phyloP scores from a whole-genome alignment of 2,329 filamentous ascomycete genomes.

The Phialophora chinensis region DNA sequence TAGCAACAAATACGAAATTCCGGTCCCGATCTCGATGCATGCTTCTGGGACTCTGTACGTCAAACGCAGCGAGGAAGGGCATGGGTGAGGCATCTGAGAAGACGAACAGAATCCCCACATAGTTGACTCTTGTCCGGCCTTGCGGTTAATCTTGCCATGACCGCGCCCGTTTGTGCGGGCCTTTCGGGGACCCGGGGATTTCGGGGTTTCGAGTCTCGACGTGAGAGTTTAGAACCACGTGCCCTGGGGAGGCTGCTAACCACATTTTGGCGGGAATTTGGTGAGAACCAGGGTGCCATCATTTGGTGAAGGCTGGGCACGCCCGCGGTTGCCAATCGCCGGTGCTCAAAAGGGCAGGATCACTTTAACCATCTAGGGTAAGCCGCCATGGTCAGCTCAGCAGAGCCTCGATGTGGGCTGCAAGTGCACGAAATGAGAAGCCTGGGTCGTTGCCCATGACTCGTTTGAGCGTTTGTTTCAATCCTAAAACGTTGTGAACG shows the following conservation, averaged over 20 bases:
- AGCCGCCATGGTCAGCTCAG: constrained; percentile 5
- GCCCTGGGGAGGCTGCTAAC: constrained; percentile 4
- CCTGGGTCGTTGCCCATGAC: neutral
- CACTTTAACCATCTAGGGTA: constrained; percentile 12
- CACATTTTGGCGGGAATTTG: constrained; percentile 3
- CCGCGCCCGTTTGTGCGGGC: neutral
- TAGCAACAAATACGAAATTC: constrained; percentile 15
- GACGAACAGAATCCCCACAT: constrained; percentile 3
- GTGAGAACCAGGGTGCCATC: constrained; percentile 19
- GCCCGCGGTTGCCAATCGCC: constrained; percentile 5
- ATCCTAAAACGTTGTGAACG: neutral
- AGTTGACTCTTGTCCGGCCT: constrained; percentile 2
- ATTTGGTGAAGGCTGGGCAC: constrained; percentile 10
- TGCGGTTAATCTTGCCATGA: constrained; percentile 17
- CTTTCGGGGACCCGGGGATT: constrained; percentile 23
- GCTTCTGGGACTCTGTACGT: constrained; percentile 20
- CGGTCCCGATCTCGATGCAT: constrained; percentile 5
- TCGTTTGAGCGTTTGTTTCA: constrained; percentile 17
- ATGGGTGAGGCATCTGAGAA: neutral
- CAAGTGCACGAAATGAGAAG: constrained; percentile 15
- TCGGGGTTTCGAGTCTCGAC: constrained; percentile 11
- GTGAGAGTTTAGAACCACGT: neutral
- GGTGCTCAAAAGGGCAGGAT: constrained; percentile 9
- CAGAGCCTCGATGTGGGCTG: constrained; percentile 10
- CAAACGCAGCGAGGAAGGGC: constrained; percentile 12